phyloP scores from a whole-genome alignment of 1,139 yeast species.

The Suhomyces bribrorum region DNA sequence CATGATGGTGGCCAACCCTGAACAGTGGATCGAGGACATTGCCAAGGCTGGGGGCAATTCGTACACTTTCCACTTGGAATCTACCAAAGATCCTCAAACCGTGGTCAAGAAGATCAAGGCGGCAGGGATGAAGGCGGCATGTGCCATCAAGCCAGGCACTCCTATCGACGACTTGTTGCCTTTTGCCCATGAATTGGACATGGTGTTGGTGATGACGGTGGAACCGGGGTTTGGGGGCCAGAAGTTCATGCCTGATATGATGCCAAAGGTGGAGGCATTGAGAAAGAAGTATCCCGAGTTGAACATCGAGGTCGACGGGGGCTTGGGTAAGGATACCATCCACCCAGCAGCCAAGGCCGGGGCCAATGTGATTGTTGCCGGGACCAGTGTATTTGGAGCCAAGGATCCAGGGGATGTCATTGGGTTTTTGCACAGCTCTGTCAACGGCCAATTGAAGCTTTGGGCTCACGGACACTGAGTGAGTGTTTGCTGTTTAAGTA shows the following conservation, averaged over 20 bases:
- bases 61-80: slow-evolving; percentile 94
- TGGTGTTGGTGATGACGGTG: slow-evolving; percentile 96
- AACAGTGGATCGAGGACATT: slow-evolving; percentile 90
- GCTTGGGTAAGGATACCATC: slow-evolving; percentile 82
- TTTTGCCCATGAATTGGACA: slow-evolving; percentile 75
- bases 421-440: slow-evolving; percentile 61
- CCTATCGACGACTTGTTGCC: slow-evolving; percentile 82
- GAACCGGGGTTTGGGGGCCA: slow-evolving; percentile 99
- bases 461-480: background rate
- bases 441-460: slow-evolving; percentile 26
- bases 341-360: slow-evolving; percentile 90
- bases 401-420: slow-evolving; percentile 75
- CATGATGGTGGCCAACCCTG: slow-evolving; percentile 97
- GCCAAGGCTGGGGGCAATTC: slow-evolving; percentile 96
- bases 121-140: slow-evolving; percentile 89
- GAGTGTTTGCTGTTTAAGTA: background rate
- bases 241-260: slow-evolving; percentile 91
- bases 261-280: slow-evolving; percentile 85
- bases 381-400: slow-evolving; percentile 90
- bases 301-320: slow-evolving; percentile 97
- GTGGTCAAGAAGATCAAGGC: slow-evolving; percentile 74
- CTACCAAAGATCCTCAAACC: slow-evolving; percentile 76
- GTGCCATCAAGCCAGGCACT: slow-evolving; percentile 94
- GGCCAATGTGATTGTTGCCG: slow-evolving; percentile 97
- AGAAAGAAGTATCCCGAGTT: slow-evolving; percentile 74